phyloP scores from a whole-genome alignment of 108 stramenopile genomes.

The Cyclotella choctawhatcheeana region DNA sequence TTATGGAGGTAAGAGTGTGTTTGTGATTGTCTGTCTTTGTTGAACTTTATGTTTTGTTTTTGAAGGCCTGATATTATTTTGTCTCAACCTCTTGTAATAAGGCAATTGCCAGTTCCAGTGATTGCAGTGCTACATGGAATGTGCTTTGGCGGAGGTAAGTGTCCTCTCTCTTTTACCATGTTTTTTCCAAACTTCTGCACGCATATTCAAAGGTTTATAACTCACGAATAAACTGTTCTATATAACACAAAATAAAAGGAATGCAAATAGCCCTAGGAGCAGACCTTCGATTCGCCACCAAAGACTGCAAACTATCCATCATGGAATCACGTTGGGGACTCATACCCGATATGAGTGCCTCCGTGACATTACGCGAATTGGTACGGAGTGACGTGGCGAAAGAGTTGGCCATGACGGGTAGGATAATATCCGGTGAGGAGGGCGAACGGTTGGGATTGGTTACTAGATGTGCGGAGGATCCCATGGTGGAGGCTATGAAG shows the following conservation, averaged over 20 bases:
- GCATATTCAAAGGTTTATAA: too few species aligned
- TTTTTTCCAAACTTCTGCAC: too few species aligned
- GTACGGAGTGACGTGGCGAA: conserved; percentile 84
- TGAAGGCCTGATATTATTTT: too few species aligned
- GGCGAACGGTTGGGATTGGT: conserved; percentile 76
- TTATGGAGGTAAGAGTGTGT: conserved; percentile 65
- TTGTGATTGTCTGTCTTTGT: neutral
- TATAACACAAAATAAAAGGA: conserved; percentile 29
- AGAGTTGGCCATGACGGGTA: conserved; percentile 88
- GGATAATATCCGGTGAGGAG: conserved; percentile 72
- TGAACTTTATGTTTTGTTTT: neutral
- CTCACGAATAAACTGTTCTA: too few species aligned
- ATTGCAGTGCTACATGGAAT: conserved; percentile 86
- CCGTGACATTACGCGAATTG: conserved; percentile 74
- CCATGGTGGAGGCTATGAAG: conserved; percentile 73
- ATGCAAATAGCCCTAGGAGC: conserved; percentile 92
- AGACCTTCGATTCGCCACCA: conserved; percentile 81
- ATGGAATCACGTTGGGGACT: conserved; percentile 95
- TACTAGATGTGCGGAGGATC: conserved; percentile 79
- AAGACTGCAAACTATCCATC: conserved; percentile 80
- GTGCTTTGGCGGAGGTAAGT: conserved; percentile 86
- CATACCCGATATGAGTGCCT: conserved; percentile 91
- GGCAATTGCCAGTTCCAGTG: conserved; percentile 85
- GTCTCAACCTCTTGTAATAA: too few species aligned
- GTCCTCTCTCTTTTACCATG: too few species aligned